Evolutionary conservation across 169 alveolate genomes (phyloP), one percentile per base, ranked within the genome.

Genomic region (Plasmodium vinckei): DNA sequence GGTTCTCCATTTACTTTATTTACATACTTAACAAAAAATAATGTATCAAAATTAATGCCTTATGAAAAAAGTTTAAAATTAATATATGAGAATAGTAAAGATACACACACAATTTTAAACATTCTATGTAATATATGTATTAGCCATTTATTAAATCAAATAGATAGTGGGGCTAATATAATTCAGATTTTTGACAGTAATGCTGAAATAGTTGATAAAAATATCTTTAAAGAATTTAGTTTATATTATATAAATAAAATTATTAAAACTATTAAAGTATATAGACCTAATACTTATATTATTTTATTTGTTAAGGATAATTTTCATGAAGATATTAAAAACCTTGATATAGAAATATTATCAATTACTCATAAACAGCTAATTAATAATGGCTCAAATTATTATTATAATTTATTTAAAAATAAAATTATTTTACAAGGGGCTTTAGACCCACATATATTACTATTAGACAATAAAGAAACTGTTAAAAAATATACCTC

Each of bases 1-100:
- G 98, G 98, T 9, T 97, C 96, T 0, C 98, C 98, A 15, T 93
- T 94, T 87, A 94, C 97, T 7, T 72, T 95, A 27, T 68, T 95
- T 42, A 86, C 94, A 15, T 95, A 94, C 75, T 88, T 95, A 94
- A 89, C 95, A 0, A 96, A 95, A 79, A 96, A 97, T 5, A 91
- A 95, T 25, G 54, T 89, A 59, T 73, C 92, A 39, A 87, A 79
- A 23, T 33, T 33, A 0, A 33, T 0, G 7, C 42, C 42, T 0
- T 87, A 87, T 39, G 94, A 93, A 87, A 54, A 92, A 0, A 91
- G 92, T 65, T 73, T 94, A 25, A 77, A 92, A 67, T 77, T 82
- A 44, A 89, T 94, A 75, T 93, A 72, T 63, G 92, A 77, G 47
- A 5, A 91, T n/a, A 94, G 94, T 10, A 94, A 90, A 57, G 95